A percentile compares a stretch with the other conserved stretches of the same genome.
Conservation (phyloP, 164 flowering plant genomes). For the Annona cherimola region DNA sequence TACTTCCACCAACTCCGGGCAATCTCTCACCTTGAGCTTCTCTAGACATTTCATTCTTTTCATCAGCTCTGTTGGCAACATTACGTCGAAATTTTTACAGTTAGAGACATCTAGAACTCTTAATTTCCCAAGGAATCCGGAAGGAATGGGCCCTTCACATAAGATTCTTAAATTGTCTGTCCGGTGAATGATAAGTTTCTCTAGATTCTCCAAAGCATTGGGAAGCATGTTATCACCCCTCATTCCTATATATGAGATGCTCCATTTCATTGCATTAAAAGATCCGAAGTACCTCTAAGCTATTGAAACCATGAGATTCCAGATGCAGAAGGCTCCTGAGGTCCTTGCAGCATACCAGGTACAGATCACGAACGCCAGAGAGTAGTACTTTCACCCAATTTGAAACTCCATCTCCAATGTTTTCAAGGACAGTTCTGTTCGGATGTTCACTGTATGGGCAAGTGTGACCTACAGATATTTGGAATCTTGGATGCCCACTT, state of each 20-base stretch:
- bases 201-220: neutral
- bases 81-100: neutral
- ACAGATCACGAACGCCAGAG: neutral
- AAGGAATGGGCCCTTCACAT: neutral
- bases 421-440: neutral
- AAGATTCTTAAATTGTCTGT: neutral
- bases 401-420: neutral
- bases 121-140: neutral
- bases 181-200: neutral
- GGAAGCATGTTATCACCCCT: neutral
- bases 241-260: neutral
- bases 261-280: neutral
- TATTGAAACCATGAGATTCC: neutral
- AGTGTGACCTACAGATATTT: neutral
- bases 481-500: neutral
- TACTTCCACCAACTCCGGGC: neutral
- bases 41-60: neutral
- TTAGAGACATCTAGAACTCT: neutral
- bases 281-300: neutral
- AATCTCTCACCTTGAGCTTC: neutral
- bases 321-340: neutral
- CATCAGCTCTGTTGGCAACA: neutral
- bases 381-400: neutral
- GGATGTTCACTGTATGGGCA: neutral
- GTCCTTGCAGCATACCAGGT: neutral